A percentile compares a stretch with the other conserved stretches of the same genome.
These are phyloP conservation scores for Pichia sp. DNA, from an alignment of 1,139 yeast species.

Conservation along the genomic window DNA sequence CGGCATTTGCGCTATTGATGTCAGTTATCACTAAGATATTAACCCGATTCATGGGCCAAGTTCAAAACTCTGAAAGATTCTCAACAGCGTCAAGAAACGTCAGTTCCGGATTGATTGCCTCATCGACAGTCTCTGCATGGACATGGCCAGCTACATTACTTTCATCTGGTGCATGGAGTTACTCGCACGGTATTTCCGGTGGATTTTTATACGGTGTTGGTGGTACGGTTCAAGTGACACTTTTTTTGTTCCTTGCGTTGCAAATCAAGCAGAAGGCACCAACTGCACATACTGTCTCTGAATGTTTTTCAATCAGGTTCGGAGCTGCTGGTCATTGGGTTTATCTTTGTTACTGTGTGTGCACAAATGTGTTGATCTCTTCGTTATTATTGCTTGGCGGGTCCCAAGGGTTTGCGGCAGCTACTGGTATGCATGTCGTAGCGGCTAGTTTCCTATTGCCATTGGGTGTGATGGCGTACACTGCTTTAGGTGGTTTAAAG, in stretches of 20 bases:
- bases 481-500: constrained; percentile 43
- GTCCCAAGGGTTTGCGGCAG: constrained; percentile 37
- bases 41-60: constrained; percentile 72
- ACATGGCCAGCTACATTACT: constrained; percentile 38
- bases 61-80: constrained; percentile 86
- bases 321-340: constrained; percentile 37
- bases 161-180: constrained; percentile 27
- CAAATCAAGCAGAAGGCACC: constrained; percentile 56
- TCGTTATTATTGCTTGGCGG: constrained; percentile 40
- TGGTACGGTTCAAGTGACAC: constrained; percentile 50
- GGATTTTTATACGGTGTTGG: constrained; percentile 53
- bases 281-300: constrained; percentile 53
- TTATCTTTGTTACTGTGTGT: constrained; percentile 25
- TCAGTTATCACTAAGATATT: constrained; percentile 65
- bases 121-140: constrained; percentile 41
- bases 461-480: constrained; percentile 42
- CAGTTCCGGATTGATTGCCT: constrained; percentile 36
- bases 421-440: constrained; percentile 41
- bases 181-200: constrained; percentile 38
- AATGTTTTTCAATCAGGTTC: constrained; percentile 47
- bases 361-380: constrained; percentile 28
- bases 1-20: constrained; percentile 79
- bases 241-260: constrained; percentile 51
- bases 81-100: constrained; percentile 38
- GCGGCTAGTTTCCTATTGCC: constrained; percentile 43